Evolutionary conservation across 2,329 filamentous ascomycete genomes (phyloP), one percentile per base, ranked within the genome.

Genomic region (Xylariaceae sp.): DNA sequence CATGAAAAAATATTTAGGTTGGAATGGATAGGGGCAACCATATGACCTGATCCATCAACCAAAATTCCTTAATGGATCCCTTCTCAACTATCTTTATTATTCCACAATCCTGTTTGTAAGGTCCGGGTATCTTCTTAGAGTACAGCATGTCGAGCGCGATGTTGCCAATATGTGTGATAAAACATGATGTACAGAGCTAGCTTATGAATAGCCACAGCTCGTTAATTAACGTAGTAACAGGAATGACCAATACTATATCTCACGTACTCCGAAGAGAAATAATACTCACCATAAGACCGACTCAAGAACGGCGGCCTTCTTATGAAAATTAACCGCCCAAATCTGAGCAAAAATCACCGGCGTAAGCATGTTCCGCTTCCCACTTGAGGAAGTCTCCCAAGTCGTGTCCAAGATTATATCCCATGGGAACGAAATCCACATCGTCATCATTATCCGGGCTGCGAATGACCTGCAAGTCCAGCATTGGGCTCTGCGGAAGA

Each of bases 341-440:
- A 20, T 47, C 44, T 18, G 53, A 63, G 48, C 50, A 62, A 50
- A 68, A 69, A 21, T 68, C 66, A n/a, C 67, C 67, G 7, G 65
- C 67, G 53, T 75, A 79, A 1, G 78, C 77, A 52, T 83, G 74
- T 62, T 83, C 77, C 3, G 79, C 72, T 67, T 84, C 82, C 82
- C 83, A 86, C 52, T 73, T 76, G 46, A 87, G 65, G 62, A 84
- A 86, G 57, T 86, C 83, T 1, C 80, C 81, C 40, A 86, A 66
- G 65, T 86, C 84, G 58, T 85, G 81, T 10, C 78, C 77, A 2
- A 87, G 73, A 60, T 87, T 87, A 65, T 80, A 86, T 0, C 82
- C 82, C 83, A 87, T 86, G 0, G 82, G 80, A 50, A 82, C 77
- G 9, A 75, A 67, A 50, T 76, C 74, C 26, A 73, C 59, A 51